Percentiles rank a stretch among this genome's conserved stretches.
These are phyloP conservation scores for Salmacisia buchloeana DNA, from an alignment of 1,284 basidiomycete species.

Conservation along the genomic window DNA sequence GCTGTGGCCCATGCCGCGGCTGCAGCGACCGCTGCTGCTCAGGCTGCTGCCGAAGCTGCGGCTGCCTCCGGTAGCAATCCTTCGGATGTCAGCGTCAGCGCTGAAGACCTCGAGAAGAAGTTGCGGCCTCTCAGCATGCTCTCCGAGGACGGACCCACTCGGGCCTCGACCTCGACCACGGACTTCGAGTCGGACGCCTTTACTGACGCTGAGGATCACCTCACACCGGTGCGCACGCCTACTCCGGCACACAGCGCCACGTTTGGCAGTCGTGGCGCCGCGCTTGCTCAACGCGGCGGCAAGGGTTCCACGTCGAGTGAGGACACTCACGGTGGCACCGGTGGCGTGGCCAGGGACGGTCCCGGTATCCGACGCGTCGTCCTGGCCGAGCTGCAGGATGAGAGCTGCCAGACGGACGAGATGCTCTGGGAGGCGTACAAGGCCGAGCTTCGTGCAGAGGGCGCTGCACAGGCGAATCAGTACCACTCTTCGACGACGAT, in stretches of 20 bases:
- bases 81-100: slow-evolving; percentile 1
- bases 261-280: no score
- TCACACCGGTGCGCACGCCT: background rate
- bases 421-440: slow-evolving; percentile 24
- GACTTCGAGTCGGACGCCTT: slow-evolving; percentile 24
- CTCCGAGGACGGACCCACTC: slow-evolving; percentile 17
- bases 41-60: slow-evolving; percentile 21
- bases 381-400: slow-evolving; percentile 27
- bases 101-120: slow-evolving; percentile 13
- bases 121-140: slow-evolving; percentile 2
- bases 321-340: background rate
- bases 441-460: slow-evolving; percentile 8
- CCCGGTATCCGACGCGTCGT: slow-evolving; percentile 6
- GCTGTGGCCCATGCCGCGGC: slow-evolving; percentile 25
- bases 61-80: slow-evolving; percentile 11
- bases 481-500: background rate
- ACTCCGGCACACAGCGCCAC: background rate
- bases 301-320: no score
- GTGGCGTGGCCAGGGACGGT: background rate
- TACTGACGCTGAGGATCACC: slow-evolving; percentile 23
- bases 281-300: no score
- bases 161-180: slow-evolving; percentile 23
- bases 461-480: background rate
- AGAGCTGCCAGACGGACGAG: slow-evolving; percentile 35
- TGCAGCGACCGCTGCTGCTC: slow-evolving; percentile 21